Evolutionary conservation across 768 basidiomycete genomes (phyloP).

Genomic region (Hemileccinum rubropunctum): DNA sequence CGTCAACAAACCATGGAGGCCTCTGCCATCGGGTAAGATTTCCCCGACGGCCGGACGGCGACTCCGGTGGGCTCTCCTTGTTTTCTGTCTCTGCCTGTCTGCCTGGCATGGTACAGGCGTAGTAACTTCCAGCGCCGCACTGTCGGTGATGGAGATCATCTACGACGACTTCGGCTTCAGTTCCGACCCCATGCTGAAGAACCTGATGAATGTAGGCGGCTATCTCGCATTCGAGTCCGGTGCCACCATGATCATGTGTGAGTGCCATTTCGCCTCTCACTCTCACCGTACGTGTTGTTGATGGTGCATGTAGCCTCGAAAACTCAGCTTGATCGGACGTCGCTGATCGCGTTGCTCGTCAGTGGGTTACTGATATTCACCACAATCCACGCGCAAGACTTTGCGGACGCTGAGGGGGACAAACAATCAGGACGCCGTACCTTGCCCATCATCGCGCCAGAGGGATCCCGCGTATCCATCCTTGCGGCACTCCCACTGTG

Average conservation of each 20-base stretch:
- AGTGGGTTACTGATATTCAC: conserved; percentile 32
- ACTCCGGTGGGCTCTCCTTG: conserved; percentile 34
- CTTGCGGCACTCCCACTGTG: conserved; percentile 10
- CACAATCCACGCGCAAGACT: conserved; percentile 39
- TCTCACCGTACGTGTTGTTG: no score
- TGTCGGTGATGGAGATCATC: conserved; percentile 21
- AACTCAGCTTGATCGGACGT: conserved; percentile 9
- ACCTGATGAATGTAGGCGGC: background rate
- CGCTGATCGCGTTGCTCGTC: conserved; percentile 18
- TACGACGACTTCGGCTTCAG: conserved; percentile 34
- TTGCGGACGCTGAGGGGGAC: conserved; percentile 33
- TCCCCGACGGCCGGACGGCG: conserved; percentile 14
- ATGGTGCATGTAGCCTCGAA: conserved; percentile 3
- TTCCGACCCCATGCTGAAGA: conserved; percentile 1
- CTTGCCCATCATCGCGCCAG: conserved; percentile 24
- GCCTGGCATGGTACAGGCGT: conserved; percentile 17
- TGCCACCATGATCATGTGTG: background rate
- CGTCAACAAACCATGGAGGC: conserved; percentile 36
- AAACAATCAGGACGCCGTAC: conserved; percentile 28
- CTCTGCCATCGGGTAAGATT: conserved; percentile 36
- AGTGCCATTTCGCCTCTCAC: background rate
- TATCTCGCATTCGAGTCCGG: background rate
- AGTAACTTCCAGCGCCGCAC: conserved; percentile 17
- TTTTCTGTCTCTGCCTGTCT: conserved; percentile 27
- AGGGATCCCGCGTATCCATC: conserved; percentile 15